Evolutionary conservation across 2,329 filamentous ascomycete genomes (phyloP), one percentile per base, ranked within the genome.

Genomic region (Cladophialophora carrionii): DNA sequence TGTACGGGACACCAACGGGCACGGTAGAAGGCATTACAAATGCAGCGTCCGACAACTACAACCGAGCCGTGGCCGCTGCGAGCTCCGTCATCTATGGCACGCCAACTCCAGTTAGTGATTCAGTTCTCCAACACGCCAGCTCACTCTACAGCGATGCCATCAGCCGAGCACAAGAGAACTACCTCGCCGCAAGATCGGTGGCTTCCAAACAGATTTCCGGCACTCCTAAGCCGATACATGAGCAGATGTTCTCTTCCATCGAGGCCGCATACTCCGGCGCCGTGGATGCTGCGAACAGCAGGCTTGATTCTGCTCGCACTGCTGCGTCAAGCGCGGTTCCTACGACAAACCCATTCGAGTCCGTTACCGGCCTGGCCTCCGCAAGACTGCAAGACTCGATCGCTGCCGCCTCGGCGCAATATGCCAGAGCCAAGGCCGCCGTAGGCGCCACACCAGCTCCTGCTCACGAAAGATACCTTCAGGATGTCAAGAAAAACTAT

Each of bases 351-450:
- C 79, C 82, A 9, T 76, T 86, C 20, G 81, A 82, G 65, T 86
- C 83, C 5, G 83, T 88, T 32, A 85, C 84, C 58, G 87, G 89
- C 0, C 85, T 92, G 69, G 91, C 91, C 0, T 85, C 89, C 0
- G 87, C 88, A 34, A 85, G 85, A 62, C 81, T 94, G 17, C 84
- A 86, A 14, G 88, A 91, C 71, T 90, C 89, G n/a, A 80, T 91
- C 4, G 83, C 84, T 59, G 84, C 84, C 74, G 91, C 90, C 6
- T 89, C 89, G 59, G 83, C 87, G 41, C 89, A 92, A 72, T 90
- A 90, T 70, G 83, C 87, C 57, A 85, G 81, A 60, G 87, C 87
- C n/a, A 87, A 88, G 75, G 82, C 86, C 61, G 88, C 87, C 31
- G 80, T 89, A 48, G 85, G 88, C 22, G 82, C 87, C 14, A 84